phyloP scores from a whole-genome alignment of 805 yeast species.

The Lipomyces mesembrius region DNA sequence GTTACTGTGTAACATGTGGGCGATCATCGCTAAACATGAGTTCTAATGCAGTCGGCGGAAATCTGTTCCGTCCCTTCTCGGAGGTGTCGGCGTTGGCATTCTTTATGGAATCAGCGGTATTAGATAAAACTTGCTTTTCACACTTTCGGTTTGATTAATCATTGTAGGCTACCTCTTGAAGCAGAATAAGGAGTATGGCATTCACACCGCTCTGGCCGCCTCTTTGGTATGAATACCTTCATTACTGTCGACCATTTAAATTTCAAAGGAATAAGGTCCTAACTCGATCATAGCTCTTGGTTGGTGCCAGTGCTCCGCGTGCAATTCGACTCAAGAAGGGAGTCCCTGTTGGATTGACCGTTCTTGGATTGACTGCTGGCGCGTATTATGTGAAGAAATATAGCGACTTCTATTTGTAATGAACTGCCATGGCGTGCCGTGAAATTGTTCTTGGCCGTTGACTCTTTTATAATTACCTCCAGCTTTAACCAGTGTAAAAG shows the following conservation, averaged over 20 bases:
- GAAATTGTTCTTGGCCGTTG: too few species aligned
- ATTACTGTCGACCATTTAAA: not conserved
- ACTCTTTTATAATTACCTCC: too few species aligned
- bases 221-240: slow-evolving; percentile 51
- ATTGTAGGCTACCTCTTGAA: slow-evolving; percentile 66
- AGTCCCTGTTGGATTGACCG: slow-evolving; percentile 68
- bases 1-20: not conserved
- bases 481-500: too few species aligned
- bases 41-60: slow-evolving; percentile 57
- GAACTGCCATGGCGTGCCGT: not conserved
- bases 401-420: slow-evolving; percentile 61
- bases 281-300: slow-evolving; percentile 45
- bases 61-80: slow-evolving; percentile 78
- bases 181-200: slow-evolving; percentile 76
- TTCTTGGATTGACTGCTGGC: slow-evolving; percentile 66
- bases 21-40: not conserved
- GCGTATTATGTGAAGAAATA: slow-evolving; percentile 76
- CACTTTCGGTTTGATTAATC: not conserved
- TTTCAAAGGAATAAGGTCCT: not conserved
- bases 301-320: slow-evolving; percentile 75
- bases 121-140: slow-evolving; percentile 53
- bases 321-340: slow-evolving; percentile 69
- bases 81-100: slow-evolving; percentile 59
- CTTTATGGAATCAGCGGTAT: slow-evolving; percentile 48
- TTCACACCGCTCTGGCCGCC: slow-evolving; percentile 77